A percentile compares a stretch with the other conserved stretches of the same genome.
Conservation (phyloP, 2,329 filamentous ascomycete genomes). For the Bipolaris cookei region DNA sequence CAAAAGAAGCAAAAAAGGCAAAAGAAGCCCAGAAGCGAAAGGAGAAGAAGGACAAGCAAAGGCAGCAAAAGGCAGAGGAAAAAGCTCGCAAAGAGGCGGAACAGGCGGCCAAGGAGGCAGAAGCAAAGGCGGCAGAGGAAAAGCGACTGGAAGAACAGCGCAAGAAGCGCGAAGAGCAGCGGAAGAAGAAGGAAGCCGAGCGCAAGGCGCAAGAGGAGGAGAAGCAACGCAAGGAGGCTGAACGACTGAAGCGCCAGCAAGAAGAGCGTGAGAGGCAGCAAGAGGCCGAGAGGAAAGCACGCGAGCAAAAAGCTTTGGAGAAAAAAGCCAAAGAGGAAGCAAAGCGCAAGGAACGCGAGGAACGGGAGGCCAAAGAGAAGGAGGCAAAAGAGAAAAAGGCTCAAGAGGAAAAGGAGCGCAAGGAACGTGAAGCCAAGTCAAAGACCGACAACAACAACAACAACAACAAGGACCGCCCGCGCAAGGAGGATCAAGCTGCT, state of each 20-base stretch:
- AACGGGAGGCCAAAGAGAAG: conserved; percentile 68
- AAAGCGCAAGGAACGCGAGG: conserved; percentile 79
- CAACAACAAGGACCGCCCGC: conserved; percentile 46
- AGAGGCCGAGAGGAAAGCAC: conserved; percentile 82
- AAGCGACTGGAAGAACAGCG: conserved; percentile 81
- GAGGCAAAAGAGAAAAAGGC: conserved; percentile 74
- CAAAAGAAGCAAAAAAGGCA: conserved; percentile 89
- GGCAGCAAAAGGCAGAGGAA: conserved; percentile 87
- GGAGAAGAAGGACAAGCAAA: conserved; percentile 89
- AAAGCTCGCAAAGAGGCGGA: conserved; percentile 87
- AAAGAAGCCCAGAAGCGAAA: conserved; percentile 95
- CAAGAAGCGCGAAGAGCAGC: conserved; percentile 84
- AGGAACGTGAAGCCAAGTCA: conserved; percentile 65
- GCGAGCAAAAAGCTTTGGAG: conserved; percentile 79
- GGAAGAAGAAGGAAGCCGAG: conserved; percentile 88
- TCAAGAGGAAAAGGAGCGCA: conserved; percentile 62
- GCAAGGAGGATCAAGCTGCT: conserved; percentile 51
- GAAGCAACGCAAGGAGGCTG: conserved; percentile 80
- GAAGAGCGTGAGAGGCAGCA: conserved; percentile 87
- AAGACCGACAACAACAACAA: conserved; percentile 44
- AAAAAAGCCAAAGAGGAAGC: conserved; percentile 74
- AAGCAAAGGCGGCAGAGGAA: conserved; percentile 75
- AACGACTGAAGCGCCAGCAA: conserved; percentile 77
- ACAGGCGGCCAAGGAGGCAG: conserved; percentile 84
- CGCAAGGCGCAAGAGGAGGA: conserved; percentile 92